A percentile compares a stretch with the other conserved stretches of the same genome.
These are phyloP conservation scores for Cryoendolithus antarcticus DNA, from an alignment of 2,329 filamentous ascomycete genomes.

Conservation along the genomic window DNA sequence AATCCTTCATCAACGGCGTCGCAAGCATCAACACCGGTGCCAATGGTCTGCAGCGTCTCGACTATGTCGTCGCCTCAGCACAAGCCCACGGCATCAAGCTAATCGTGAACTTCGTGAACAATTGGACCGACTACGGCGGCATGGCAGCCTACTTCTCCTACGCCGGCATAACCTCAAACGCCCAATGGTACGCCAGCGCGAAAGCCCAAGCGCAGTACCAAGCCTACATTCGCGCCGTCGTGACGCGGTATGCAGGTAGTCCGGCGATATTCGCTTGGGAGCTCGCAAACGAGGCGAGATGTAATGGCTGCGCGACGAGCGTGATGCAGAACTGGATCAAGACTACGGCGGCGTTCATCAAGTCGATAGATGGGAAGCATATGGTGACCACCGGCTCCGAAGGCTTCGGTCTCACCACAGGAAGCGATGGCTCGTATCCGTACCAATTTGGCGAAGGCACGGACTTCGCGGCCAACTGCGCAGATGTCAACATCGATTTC, in stretches of 20 bases:
- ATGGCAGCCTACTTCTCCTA: conserved; percentile 46
- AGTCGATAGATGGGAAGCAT: conserved; percentile 47
- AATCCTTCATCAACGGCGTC: conserved; percentile 38
- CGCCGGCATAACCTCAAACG: conserved; percentile 39
- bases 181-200: conserved; percentile 45
- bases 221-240: conserved; percentile 47
- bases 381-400: conserved; percentile 55
- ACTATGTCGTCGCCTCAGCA: conserved; percentile 50
- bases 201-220: conserved; percentile 42
- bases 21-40: conserved; percentile 51
- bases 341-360: conserved; percentile 48
- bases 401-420: conserved; percentile 29
- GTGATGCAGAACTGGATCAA: conserved; percentile 50
- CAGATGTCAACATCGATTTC: conserved; percentile 11
- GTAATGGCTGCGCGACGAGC: conserved; percentile 44
- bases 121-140: conserved; percentile 57
- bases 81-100: conserved; percentile 49
- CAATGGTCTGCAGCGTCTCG: conserved; percentile 51
- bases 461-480: conserved; percentile 12
- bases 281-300: conserved; percentile 54
- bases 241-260: conserved; percentile 47
- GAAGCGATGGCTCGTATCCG: conserved; percentile 22
- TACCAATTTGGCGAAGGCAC: conserved; percentile 10
- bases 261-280: conserved; percentile 56
- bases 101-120: conserved; percentile 56